A percentile compares a stretch with the other conserved stretches of the same genome.
Conservation (phyloP, 1,284 basidiomycete genomes). For the Ustilago tritici region DNA sequence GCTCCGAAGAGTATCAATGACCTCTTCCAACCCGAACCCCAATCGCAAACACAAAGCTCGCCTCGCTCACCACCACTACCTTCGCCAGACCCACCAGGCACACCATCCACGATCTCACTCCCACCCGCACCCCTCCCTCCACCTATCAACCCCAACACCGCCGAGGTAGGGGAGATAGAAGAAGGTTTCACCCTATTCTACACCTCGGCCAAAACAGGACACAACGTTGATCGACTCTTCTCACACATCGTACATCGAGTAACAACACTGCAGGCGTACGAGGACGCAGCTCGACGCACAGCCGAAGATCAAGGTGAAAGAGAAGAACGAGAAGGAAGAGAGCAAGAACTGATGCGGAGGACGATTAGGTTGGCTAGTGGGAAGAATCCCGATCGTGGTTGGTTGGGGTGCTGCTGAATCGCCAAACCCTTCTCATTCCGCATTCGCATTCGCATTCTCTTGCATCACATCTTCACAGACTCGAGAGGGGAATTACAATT, state of each 20-base stretch:
- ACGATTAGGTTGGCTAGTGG: slow-evolving; percentile 50
- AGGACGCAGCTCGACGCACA: slow-evolving; percentile 7
- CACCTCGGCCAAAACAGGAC: slow-evolving; percentile 53
- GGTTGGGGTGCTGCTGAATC: slow-evolving; percentile 25
- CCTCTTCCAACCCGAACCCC: slow-evolving; percentile 23
- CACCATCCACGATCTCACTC: slow-evolving; percentile 24
- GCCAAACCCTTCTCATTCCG: not conserved
- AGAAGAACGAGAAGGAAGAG: slow-evolving; percentile 1
- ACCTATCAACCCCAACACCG: not conserved
- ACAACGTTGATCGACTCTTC: slow-evolving; percentile 54
- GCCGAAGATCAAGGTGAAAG: slow-evolving; percentile 8
- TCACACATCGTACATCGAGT: slow-evolving; percentile 53
- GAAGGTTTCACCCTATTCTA: slow-evolving; percentile 63
- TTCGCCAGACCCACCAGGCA: slow-evolving; percentile 5
- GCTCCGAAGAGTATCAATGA: slow-evolving; percentile 50
- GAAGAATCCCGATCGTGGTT: slow-evolving; percentile 15
- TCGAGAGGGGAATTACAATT: not conserved
- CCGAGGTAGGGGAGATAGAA: slow-evolving; percentile 17
- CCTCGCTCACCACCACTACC: not conserved
- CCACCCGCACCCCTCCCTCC: slow-evolving; percentile 8
- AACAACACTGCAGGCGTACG: slow-evolving; percentile 18
- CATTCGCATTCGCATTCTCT: not conserved
- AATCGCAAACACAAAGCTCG: not conserved
- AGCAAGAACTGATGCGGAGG: slow-evolving; percentile 25
- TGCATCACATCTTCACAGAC: not conserved